These are phyloP conservation scores for Apiospora arundinis DNA, from an alignment of 2,329 filamentous ascomycete genomes.

Conservation along the genomic window DNA sequence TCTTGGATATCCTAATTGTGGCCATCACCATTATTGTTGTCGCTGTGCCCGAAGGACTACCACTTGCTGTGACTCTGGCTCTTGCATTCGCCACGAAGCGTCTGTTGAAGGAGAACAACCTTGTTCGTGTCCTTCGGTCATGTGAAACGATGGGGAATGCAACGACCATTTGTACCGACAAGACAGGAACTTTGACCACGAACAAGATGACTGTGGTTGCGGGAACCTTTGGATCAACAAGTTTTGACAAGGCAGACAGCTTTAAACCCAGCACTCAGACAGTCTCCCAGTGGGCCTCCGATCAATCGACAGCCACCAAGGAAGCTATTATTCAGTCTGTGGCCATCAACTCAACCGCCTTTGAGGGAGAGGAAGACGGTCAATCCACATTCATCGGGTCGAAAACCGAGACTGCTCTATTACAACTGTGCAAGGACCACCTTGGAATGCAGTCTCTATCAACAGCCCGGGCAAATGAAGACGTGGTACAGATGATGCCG, in stretches of 20 bases:
- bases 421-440: conserved; percentile 56
- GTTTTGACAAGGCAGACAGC: conserved; percentile 36
- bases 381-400: conserved; percentile 57
- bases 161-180: conserved; percentile 80
- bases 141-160: conserved; percentile 77
- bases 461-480: conserved; percentile 52
- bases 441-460: conserved; percentile 55
- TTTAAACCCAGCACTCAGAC: conserved; percentile 30
- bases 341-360: conserved; percentile 64
- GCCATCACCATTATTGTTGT: conserved; percentile 72
- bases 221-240: conserved; percentile 64
- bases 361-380: conserved; percentile 56
- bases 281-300: conserved; percentile 40
- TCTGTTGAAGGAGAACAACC: conserved; percentile 73
- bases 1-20: conserved; percentile 68
- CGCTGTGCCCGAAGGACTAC: conserved; percentile 71
- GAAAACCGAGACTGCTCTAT: conserved; percentile 62
- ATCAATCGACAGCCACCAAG: conserved; percentile 38
- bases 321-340: conserved; percentile 49
- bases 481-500: conserved; percentile 57
- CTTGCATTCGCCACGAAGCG: conserved; percentile 71
- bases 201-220: conserved; percentile 81
- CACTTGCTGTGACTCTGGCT: conserved; percentile 71
- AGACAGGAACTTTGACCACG: conserved; percentile 77
- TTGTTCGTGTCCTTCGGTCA: conserved; percentile 70